phyloP scores from a whole-genome alignment of 352 stramenopile species.

The Phytophthora aleatoria region DNA sequence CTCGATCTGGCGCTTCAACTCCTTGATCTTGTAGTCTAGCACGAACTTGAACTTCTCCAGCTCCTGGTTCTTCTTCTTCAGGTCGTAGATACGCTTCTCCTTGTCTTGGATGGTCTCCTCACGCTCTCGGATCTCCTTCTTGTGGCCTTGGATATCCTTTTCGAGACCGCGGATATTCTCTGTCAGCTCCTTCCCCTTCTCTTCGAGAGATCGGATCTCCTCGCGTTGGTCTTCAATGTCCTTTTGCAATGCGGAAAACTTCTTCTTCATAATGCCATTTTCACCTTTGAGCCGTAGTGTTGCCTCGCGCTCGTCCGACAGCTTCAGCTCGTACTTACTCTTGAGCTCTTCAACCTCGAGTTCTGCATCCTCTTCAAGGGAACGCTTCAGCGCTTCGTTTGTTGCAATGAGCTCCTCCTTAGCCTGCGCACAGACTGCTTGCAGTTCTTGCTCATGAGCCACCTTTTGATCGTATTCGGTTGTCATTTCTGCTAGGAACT shows the following conservation, averaged over 20 bases:
- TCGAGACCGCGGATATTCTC: constrained; percentile 93
- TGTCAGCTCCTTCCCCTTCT: constrained; percentile 93
- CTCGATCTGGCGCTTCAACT: constrained; percentile 96
- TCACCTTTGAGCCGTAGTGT: constrained; percentile 95
- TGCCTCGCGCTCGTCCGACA: constrained; percentile 89
- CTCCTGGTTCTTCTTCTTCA: constrained; percentile 98
- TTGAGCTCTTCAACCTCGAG: constrained; percentile 94
- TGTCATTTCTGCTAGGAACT: constrained; percentile 91
- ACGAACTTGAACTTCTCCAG: constrained; percentile 98
- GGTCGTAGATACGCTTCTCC: constrained; percentile 96
- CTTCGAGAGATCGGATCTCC: constrained; percentile 90
- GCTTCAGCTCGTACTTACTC: constrained; percentile 90
- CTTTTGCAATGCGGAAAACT: constrained; percentile 93
- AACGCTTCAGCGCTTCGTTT: constrained; percentile 90
- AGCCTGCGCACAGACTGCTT: constrained; percentile 59
- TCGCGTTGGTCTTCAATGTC: constrained; percentile 96
- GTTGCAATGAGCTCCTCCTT: constrained; percentile 82
- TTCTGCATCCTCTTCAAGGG: constrained; percentile 95
- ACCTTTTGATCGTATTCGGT: constrained; percentile 93
- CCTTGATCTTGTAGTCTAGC: constrained; percentile 97
- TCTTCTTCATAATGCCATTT: constrained; percentile 97
- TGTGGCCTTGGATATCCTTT: constrained; percentile 93
- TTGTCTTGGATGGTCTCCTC: constrained; percentile 96
- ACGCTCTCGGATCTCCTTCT: constrained; percentile 92
- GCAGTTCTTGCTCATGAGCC: constrained; percentile 79